Evolutionary conservation across 768 basidiomycete genomes (phyloP), one percentile per base, ranked within the genome.

Genomic region (Leccinum disarticulatum): DNA sequence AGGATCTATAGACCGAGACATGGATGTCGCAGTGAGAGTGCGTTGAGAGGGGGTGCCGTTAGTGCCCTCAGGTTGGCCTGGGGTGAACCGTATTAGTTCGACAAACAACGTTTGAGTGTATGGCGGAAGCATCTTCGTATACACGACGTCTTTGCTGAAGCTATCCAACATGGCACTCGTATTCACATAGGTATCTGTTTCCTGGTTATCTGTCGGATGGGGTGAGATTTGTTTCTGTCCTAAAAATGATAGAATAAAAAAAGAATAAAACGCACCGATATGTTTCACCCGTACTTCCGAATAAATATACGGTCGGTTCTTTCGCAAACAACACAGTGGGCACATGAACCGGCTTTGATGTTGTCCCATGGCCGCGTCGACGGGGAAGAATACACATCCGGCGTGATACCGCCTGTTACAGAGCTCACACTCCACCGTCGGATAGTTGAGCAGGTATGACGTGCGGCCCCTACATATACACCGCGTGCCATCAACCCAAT

Each of bases 401-500:
- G 80, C 81, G 65, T 93, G 91, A 64, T 91, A 93, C 15, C 79
- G 73, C 65, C 81, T 84, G 62, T 73, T 78, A 74, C 91, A 93
- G 0, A 73, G 68, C 51, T 86, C 84, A 70, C 91, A 93, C 58
- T 82, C 80, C 13, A 92, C 83, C 25, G 80, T 79, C 4, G 85
- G 85, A 66, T 85, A 86, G 61, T 80, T 77, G 56, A 86, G 74
- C 30, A 87, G 73, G 70, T 86, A 87, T 8, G 74, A 67, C 3
- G 84, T 88, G 31, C 83, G 81, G 15, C 89, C 90, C 52, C 91
- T 78, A 71, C 91, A 93, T 59, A 93, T 88, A 73, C 91, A 93
- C 28, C 90, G 83, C 28, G 90, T 91, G 33, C 83, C 83, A 66
- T 93, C 91, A 6, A 73, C 63, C 83, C 88, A 90, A 66, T 91